Conservation (phyloP, 139 green algal species). For the Micractinium conductrix region DNA sequence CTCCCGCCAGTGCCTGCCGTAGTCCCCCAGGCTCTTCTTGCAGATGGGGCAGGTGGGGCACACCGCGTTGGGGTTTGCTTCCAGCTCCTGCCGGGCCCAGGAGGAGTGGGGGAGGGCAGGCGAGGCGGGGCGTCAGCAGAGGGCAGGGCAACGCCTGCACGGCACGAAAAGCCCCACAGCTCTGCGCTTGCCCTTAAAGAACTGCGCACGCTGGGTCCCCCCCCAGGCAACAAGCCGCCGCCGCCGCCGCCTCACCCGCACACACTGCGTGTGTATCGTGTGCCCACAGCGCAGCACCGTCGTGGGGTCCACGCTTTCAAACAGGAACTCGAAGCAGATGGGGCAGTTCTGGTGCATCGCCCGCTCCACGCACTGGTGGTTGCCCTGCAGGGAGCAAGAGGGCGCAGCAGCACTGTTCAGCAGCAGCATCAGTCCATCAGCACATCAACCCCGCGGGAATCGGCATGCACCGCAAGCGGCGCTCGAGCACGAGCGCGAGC, state of each 20-base stretch:
- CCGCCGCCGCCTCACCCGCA: slow-evolving; percentile 52
- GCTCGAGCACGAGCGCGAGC: too few species aligned
- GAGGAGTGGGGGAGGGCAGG: not conserved
- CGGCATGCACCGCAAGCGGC: too few species aligned
- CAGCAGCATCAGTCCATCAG: too few species aligned
- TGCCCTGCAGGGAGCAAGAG: slow-evolving; percentile 50
- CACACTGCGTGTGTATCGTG: slow-evolving; percentile 88
- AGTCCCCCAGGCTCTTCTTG: slow-evolving; percentile 67
- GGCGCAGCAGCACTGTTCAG: too few species aligned
- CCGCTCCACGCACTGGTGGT: slow-evolving; percentile 91
- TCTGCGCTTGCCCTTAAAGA: too few species aligned
- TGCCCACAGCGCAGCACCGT: slow-evolving; percentile 92
- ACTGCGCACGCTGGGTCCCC: too few species aligned
- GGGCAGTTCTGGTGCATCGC: slow-evolving; percentile 92
- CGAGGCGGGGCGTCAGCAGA: not conserved
- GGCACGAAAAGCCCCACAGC: too few species aligned
- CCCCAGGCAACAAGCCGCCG: too few species aligned
- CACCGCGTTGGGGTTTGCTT: slow-evolving; percentile 50
- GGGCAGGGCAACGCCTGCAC: too few species aligned
- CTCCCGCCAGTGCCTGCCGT: slow-evolving; percentile 60
- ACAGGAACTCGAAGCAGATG: slow-evolving; percentile 92
- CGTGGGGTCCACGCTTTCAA: slow-evolving; percentile 86
- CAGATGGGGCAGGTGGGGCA: slow-evolving; percentile 81
- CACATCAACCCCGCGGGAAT: too few species aligned
- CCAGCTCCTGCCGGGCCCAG: slow-evolving; percentile 38